Evolutionary conservation across 352 stramenopile genomes (phyloP), one percentile per base, ranked within the genome.

Genomic region (Pythium monospermum): DNA sequence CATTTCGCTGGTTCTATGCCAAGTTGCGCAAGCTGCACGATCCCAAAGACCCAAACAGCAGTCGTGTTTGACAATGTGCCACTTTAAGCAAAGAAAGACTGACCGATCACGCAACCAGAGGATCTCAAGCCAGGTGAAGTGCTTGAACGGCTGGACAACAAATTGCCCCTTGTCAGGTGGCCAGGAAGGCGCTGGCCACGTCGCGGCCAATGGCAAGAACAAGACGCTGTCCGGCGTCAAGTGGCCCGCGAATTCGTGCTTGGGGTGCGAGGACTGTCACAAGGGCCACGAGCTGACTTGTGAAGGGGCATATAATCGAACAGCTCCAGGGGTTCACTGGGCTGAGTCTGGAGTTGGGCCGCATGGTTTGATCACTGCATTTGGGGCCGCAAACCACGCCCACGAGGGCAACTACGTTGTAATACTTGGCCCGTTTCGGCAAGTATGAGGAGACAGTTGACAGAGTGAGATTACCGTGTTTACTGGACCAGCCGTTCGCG

Each of bases 221-320:
- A 81, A 2, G 73, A 83, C 28, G 59, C 60, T 7, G 73, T 83
- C n/a, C 1, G 69, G 73, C 19, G 68, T 83, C 53, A 79, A 77
- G 33, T 78, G 68, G 66, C 55, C 77, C 28, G 72, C 68, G 0
- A 61, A 74, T 47, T 71, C 73, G 40, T 84, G 73, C 40, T 47
- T 79, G 6, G 61, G 59, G 13, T 81, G 73, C n/a, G 69, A 78
- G 21, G 68, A 83, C 54, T 83, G 69, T 39, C 69, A 59, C 32
- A 81, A 84, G 53, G 70, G 66, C n/a, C 60, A 73, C 45, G 73
- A 84, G 42, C 63, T 61, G 6, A 75, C 59, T 8, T 84, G 70
- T 33, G 49, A 48, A 0, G 42, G 57, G 0, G 66, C 61, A 3
- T n/a, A n/a, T n/a, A n/a, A n/a, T n/a, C n/a, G n/a, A n/a, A n/a